These are phyloP conservation scores for Pichia sp. DNA, from an alignment of 1,139 yeast genomes.

Conservation along the genomic window DNA sequence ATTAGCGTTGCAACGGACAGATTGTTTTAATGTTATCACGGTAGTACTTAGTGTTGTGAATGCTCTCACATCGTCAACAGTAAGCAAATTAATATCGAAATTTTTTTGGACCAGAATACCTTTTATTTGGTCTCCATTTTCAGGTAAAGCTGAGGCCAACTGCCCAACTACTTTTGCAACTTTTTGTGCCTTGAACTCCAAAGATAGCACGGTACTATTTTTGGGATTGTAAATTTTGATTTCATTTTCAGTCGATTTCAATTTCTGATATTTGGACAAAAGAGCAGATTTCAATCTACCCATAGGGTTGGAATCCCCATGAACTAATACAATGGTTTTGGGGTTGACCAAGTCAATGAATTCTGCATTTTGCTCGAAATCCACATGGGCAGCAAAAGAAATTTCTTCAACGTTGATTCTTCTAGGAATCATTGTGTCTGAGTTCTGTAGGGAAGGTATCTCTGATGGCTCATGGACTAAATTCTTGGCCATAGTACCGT, in stretches of 20 bases:
- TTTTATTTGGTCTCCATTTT: slow-evolving; percentile 47
- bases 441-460: slow-evolving; percentile 73
- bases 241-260: slow-evolving; percentile 84
- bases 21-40: slow-evolving; percentile 75
- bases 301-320: slow-evolving; percentile 98
- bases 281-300: slow-evolving; percentile 93
- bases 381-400: slow-evolving; percentile 98
- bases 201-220: slow-evolving; percentile 75
- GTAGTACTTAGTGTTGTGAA: slow-evolving; percentile 86
- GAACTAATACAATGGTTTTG: slow-evolving; percentile 78
- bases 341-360: slow-evolving; percentile 89
- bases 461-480: slow-evolving; percentile 83
- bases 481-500: slow-evolving; percentile 95
- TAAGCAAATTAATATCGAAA: slow-evolving; percentile 78
- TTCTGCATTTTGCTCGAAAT: slow-evolving; percentile 86
- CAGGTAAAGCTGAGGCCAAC: slow-evolving; percentile 53
- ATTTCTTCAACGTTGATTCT: slow-evolving; percentile 88
- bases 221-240: slow-evolving; percentile 91
- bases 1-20: slow-evolving; percentile 74
- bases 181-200: slow-evolving; percentile 79
- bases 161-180: slow-evolving; percentile 83
- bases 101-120: slow-evolving; percentile 91
- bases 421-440: slow-evolving; percentile 82
- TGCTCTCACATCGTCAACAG: slow-evolving; percentile 83
- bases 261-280: slow-evolving; percentile 74